phyloP scores from a whole-genome alignment of 2,329 filamentous ascomycete species.

The Dothiorella sarmentorum region DNA sequence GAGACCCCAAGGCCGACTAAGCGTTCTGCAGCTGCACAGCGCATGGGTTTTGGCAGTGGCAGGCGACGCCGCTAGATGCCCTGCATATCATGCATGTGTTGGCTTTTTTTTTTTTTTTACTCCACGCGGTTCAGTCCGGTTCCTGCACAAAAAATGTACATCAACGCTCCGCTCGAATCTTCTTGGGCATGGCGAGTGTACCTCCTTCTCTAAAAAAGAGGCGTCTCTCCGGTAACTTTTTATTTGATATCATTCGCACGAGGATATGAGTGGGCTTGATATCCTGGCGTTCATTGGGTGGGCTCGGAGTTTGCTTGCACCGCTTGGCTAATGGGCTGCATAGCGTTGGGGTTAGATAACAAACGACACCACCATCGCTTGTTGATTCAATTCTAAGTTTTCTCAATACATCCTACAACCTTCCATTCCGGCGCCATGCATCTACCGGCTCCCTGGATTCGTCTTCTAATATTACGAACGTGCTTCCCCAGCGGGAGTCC shows the following conservation, averaged over 20 bases:
- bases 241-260: constrained; percentile 27
- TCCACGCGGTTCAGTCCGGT: neutral
- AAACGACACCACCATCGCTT: no score
- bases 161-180: neutral
- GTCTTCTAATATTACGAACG: no score
- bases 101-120: neutral
- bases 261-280: constrained; percentile 32
- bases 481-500: no score
- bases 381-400: no score
- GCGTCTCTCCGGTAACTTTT: constrained; percentile 19
- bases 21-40: constrained; percentile 16
- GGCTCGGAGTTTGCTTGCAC: constrained; percentile 7
- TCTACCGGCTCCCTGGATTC: no score
- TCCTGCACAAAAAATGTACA: constrained; percentile 11
- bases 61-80: constrained; percentile 8
- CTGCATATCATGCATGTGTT: neutral
- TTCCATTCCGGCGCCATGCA: no score
- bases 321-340: constrained; percentile 14
- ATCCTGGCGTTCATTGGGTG: constrained; percentile 21
- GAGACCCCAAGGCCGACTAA: constrained; percentile 20
- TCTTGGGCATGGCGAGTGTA: neutral
- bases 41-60: constrained; percentile 18
- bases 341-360: constrained; percentile 18
- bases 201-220: constrained; percentile 19
- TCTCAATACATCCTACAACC: no score